Percentiles rank a stretch among this genome's conserved stretches.
Evolutionary conservation across 345 rosid genomes (phyloP).

Genomic region (Salix brachista): DNA sequence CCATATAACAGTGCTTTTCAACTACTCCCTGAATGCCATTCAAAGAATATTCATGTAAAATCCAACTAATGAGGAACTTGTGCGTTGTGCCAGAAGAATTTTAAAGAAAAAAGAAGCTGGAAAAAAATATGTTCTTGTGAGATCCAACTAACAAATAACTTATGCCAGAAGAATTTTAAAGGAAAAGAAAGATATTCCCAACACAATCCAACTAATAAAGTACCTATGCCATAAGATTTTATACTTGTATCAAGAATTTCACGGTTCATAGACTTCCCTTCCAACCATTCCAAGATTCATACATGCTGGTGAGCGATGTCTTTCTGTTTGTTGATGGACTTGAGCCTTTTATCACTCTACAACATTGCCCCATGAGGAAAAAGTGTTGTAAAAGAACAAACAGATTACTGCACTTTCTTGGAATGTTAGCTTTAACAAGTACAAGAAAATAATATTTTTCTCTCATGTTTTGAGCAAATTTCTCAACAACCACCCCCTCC

Average conservation of each 20-base stretch:
- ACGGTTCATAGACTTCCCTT: neutral
- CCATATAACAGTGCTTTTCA: neutral
- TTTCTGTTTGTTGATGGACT: neutral
- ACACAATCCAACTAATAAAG: neutral
- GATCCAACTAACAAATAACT: neutral
- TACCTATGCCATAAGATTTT: neutral
- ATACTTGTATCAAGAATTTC: neutral
- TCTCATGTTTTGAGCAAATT: neutral
- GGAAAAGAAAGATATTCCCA: neutral
- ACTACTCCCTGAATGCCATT: neutral
- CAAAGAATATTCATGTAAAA: neutral
- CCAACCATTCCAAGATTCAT: neutral
- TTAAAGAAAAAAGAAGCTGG: neutral
- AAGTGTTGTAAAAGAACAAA: neutral
- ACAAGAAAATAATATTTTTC: neutral
- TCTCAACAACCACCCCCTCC: neutral
- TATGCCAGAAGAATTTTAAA: neutral
- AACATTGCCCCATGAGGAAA: neutral
- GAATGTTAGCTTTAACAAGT: neutral
- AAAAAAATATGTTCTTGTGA: neutral
- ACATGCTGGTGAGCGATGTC: neutral
- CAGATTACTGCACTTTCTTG: neutral
- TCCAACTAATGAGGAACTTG: neutral
- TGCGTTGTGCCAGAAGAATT: neutral
- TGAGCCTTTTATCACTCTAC: neutral